Base-by-base conservation (phyloP, 2,329 filamentous ascomycete species). In the Coniochaeta sp. region DNA sequence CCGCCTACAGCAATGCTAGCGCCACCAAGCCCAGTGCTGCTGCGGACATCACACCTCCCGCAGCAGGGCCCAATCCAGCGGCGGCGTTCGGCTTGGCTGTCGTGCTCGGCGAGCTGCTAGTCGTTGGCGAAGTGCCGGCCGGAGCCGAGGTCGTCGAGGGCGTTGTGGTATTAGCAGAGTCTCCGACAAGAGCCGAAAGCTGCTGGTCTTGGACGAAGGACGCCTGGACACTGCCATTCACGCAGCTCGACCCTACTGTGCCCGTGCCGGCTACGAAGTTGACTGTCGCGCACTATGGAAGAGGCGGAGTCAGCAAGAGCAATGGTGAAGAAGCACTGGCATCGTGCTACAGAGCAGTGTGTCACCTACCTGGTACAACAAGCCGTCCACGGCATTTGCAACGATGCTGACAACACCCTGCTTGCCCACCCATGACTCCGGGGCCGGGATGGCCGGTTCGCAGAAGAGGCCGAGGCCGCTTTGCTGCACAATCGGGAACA, bases 381-480 rank as follows among this genome's bases (percentile, higher is more conserved):
- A 62, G 3, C 85, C 85, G 62, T 88, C 85, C 0, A 77, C 72
- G 0, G 79, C 83, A 22, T 79, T 74, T 24, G 75, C 77, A 0
- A 82, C 78, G 32, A 87, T 70, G 50, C 79, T 72, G 4, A 88
- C 67, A 17, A 86, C 72, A 19, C 83, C 85, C 70, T 80, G 80
- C 68, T 81, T 74, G 40, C 84, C 84, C 2, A 75, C 77, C 66
- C 76, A 85, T n/a, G 72, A 74, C 28, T 73, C 70, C 0, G 82
- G 82, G 0, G 81, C 74, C 1, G 73, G 76, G 44, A 87, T 70
- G 4, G 66, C 64, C 0, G 79, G 77, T 65, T 80, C 69, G 70
- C 85, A 88, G 64, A 81, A 84, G 57, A 73, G 69, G 59, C 84
- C 83, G 2, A 81, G 71, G 17, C 83, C 82, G 59, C 71, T 81